Conservation (phyloP, 2,329 filamentous ascomycete species). For the Cercospora zeae-maydis region DNA sequence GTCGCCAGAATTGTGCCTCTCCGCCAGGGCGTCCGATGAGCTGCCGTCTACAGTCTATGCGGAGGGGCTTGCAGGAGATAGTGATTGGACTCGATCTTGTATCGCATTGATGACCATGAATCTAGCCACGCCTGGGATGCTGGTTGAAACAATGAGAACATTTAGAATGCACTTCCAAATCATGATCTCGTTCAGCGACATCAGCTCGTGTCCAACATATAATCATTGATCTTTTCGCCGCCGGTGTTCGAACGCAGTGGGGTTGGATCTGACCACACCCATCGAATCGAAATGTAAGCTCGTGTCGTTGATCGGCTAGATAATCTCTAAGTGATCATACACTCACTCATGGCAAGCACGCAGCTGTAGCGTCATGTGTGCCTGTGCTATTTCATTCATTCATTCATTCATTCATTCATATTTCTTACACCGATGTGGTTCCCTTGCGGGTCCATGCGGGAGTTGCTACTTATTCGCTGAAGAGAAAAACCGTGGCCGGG, state of each 20-base stretch:
- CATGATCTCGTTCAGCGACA: neutral
- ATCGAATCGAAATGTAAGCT: neutral
- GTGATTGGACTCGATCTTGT: too few relatives aligned
- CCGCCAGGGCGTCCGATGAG: too few relatives aligned
- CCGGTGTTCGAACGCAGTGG: neutral
- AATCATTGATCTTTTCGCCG: neutral
- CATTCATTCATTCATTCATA: neutral
- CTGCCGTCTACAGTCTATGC: too few relatives aligned
- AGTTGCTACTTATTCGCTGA: neutral
- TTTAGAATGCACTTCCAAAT: neutral
- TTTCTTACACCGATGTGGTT: neutral
- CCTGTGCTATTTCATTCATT: neutral
- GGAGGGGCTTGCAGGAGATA: too few relatives aligned
- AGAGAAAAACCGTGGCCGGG: neutral
- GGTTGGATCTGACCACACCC: too few relatives aligned
- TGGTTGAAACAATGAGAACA: neutral
- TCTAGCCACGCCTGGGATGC: neutral
- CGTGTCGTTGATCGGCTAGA: neutral
- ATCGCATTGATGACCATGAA: neutral
- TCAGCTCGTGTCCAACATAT: neutral
- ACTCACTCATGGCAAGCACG: neutral
- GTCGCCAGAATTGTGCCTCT: too few relatives aligned
- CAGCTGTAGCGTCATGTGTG: neutral
- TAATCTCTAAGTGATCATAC: neutral
- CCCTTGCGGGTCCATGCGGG: neutral